A percentile compares a stretch with the other conserved stretches of the same genome.
Evolutionary conservation across 202 grass and related monocot species (phyloP).

Genomic region (Schoenoplectus triqueter): DNA sequence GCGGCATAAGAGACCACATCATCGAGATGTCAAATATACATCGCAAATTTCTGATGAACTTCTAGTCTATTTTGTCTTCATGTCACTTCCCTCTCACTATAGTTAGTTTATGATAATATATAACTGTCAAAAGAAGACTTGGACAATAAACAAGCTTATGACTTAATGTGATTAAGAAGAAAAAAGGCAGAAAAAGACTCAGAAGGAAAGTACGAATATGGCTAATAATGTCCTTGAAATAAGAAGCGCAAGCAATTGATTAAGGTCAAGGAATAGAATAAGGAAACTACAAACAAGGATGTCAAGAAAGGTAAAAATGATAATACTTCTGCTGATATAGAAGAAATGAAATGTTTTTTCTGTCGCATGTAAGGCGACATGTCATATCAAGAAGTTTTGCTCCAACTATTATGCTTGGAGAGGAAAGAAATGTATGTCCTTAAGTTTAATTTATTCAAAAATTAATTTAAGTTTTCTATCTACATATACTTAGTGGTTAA

Average conservation of each 20-base stretch:
- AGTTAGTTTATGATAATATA: background rate
- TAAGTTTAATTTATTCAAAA: conserved; percentile 23
- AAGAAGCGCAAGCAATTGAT: background rate
- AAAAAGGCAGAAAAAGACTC: background rate
- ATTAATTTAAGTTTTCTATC: conserved; percentile 7
- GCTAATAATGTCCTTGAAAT: background rate
- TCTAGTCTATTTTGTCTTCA: background rate
- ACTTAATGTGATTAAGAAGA: background rate
- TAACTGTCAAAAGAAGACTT: background rate
- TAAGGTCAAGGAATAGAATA: background rate
- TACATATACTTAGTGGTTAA: background rate
- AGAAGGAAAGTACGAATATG: background rate
- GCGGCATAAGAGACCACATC: conserved; percentile 1
- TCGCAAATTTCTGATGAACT: background rate
- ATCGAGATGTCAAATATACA: background rate
- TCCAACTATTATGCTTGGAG: conserved; percentile 20
- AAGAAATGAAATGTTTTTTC: conserved; percentile 20
- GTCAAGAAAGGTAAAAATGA: background rate
- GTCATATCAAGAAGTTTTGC: conserved; percentile 27
- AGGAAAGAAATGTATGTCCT: conserved; percentile 20
- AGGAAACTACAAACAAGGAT: background rate
- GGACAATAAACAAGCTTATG: background rate
- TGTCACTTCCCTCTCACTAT: conserved; percentile 24
- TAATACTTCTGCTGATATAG: background rate
- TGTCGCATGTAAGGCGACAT: background rate